Conservation (phyloP, 495 filamentous ascomycete genomes). For the Copromyces sp. region DNA sequence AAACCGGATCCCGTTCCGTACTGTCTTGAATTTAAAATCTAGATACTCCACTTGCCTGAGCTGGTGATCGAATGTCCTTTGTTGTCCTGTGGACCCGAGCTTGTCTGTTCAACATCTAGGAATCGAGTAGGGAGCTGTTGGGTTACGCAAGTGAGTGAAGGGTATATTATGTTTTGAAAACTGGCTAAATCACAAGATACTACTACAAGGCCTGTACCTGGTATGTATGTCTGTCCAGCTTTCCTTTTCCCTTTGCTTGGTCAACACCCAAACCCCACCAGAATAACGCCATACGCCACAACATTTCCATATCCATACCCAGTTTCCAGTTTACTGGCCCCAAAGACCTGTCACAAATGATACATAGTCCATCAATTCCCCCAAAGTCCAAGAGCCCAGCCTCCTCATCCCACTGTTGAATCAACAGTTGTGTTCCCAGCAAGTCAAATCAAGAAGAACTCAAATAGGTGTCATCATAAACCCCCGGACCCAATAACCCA, state of each 20-base stretch:
- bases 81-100: no score
- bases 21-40: neutral
- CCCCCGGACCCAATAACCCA: conserved; percentile 57
- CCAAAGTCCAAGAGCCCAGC: neutral
- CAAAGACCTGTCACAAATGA: neutral
- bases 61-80: neutral
- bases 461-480: neutral
- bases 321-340: neutral
- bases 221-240: neutral
- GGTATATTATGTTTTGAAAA: neutral
- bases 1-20: neutral
- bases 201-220: neutral
- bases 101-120: neutral
- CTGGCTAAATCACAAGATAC: neutral
- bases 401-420: neutral
- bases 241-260: neutral
- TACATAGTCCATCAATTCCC: neutral
- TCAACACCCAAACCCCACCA: neutral
- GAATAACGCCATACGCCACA: neutral
- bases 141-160: neutral
- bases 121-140: neutral
- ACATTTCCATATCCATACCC: neutral
- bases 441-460: neutral
- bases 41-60: neutral
- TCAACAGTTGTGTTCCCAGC: neutral